These are phyloP conservation scores for Xylariales sp. DNA, from an alignment of 2,329 filamentous ascomycete genomes.

Conservation along the genomic window DNA sequence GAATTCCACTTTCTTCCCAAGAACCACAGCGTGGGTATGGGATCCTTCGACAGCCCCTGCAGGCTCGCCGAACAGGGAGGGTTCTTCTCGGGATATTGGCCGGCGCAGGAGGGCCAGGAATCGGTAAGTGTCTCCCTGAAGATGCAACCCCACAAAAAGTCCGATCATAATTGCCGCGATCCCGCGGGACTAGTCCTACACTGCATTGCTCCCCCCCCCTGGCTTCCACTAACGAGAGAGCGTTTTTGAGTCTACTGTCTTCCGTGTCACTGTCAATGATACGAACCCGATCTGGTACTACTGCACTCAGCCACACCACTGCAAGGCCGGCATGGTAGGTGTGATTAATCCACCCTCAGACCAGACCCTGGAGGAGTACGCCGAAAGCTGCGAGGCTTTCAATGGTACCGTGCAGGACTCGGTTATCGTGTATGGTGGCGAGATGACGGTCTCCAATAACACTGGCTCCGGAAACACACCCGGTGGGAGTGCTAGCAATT, in stretches of 20 bases:
- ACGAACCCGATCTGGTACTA: constrained; percentile 46
- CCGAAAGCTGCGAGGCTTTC: constrained; percentile 14
- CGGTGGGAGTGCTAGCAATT: no score
- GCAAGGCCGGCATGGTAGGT: constrained; percentile 37
- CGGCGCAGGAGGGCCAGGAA: neutral
- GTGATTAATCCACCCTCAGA: constrained; percentile 26
- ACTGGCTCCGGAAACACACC: no score
- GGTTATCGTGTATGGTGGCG: constrained; percentile 2
- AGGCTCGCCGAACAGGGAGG: constrained; percentile 24
- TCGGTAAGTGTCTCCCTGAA: constrained; percentile 1
- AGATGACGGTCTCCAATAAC: constrained; percentile 6
- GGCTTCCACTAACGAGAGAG: neutral
- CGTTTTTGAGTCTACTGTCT: constrained; percentile 24
- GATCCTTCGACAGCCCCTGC: constrained; percentile 35
- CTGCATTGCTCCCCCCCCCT: no score
- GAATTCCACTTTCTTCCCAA: constrained; percentile 10
- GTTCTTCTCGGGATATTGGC: constrained; percentile 35
- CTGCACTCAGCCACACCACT: constrained; percentile 40
- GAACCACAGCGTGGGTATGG: constrained; percentile 37
- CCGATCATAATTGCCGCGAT: neutral
- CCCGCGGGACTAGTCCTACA: neutral
- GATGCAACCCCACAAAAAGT: neutral
- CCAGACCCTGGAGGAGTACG: constrained; percentile 26
- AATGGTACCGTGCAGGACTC: constrained; percentile 1
- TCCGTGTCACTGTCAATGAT: constrained; percentile 39